Evolutionary conservation across 768 basidiomycete species (phyloP).

Genomic region (Punctularia strigosozonata): DNA sequence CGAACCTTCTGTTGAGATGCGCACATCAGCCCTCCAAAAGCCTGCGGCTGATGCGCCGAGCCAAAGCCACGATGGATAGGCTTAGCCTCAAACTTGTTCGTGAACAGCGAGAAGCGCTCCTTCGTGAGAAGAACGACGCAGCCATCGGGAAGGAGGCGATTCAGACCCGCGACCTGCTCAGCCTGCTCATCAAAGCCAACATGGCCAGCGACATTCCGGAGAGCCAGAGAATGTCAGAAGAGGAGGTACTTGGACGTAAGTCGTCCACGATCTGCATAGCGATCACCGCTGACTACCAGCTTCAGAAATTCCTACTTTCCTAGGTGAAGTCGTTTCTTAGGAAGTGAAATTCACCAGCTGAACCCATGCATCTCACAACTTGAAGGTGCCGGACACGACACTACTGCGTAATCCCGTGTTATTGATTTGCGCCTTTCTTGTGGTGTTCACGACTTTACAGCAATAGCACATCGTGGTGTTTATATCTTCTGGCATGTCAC

Average conservation of each 20-base stretch:
- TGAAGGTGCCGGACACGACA: too few species aligned
- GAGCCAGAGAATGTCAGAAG: constrained; percentile 18
- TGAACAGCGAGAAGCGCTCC: constrained; percentile 9
- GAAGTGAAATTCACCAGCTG: too few species aligned
- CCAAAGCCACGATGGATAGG: constrained; percentile 6
- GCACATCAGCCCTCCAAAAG: constrained; percentile 4
- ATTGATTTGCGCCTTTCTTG: too few species aligned
- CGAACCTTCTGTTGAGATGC: background rate
- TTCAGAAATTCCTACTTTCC: too few species aligned
- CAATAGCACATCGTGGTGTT: constrained; percentile 18
- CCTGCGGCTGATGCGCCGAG: background rate
- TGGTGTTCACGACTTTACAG: too few species aligned
- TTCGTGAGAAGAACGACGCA: constrained; percentile 1
- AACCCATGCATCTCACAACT: too few species aligned
- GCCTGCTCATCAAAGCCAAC: constrained; percentile 18
- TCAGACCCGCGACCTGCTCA: constrained; percentile 13
- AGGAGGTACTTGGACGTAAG: constrained; percentile 21
- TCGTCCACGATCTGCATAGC: too few species aligned
- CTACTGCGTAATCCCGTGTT: too few species aligned
- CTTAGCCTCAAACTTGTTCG: constrained; percentile 9
- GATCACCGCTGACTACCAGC: too few species aligned
- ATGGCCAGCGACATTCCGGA: constrained; percentile 17
- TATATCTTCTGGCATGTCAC: constrained; percentile 20
- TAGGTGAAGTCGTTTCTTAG: too few species aligned
- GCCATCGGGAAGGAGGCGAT: constrained; percentile 1